These are phyloP conservation scores for Botrytis porri DNA, from an alignment of 2,329 filamentous ascomycete species.

Conservation along the genomic window DNA sequence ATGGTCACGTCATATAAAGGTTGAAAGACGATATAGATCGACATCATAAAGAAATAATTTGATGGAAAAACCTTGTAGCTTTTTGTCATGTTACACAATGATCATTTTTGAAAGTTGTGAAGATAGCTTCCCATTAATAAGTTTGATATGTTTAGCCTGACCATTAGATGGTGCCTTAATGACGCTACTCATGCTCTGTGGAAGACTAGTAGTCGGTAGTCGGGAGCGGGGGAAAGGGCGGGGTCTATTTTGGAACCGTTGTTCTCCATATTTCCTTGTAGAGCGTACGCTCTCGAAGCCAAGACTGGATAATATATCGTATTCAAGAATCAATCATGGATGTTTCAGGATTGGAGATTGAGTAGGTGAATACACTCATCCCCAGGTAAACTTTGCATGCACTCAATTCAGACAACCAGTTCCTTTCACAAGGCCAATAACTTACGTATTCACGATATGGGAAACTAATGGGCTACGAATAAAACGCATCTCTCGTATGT, in stretches of 20 bases:
- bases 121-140: background rate
- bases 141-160: background rate
- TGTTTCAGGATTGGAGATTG: too few species aligned
- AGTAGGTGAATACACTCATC: too few species aligned
- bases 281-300: too few species aligned
- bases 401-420: too few species aligned
- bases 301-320: too few species aligned
- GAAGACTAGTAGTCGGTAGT: background rate
- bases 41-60: background rate
- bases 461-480: too few species aligned
- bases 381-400: too few species aligned
- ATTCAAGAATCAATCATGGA: too few species aligned
- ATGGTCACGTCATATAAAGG: background rate
- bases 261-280: background rate
- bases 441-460: too few species aligned
- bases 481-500: background rate
- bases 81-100: background rate
- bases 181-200: background rate
- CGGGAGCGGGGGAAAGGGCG: background rate
- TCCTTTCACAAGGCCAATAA: too few species aligned
- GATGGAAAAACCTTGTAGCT: background rate
- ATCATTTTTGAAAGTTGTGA: background rate
- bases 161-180: background rate
- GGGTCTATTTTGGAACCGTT: background rate
- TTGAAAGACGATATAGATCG: slow-evolving; percentile 1